A percentile compares a stretch with the other conserved stretches of the same genome.
Evolutionary conservation across 331 rosid genomes (phyloP).

Genomic region (Malus hybrid): DNA sequence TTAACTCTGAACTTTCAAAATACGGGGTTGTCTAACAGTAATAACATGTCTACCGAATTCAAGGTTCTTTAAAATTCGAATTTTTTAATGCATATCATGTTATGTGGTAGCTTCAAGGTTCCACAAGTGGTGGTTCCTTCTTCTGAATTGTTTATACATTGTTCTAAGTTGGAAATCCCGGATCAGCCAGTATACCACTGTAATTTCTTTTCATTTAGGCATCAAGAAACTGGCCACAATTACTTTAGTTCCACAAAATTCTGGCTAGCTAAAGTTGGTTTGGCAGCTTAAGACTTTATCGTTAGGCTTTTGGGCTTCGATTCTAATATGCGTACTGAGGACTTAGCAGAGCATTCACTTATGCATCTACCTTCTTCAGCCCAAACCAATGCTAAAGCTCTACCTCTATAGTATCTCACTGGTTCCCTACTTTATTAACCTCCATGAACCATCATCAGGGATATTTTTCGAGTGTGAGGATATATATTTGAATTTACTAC

Average conservation of each 20-base stretch:
- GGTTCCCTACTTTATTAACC: not conserved
- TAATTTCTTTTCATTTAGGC: too few relatives aligned
- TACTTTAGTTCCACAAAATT: too few relatives aligned
- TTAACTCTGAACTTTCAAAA: too few relatives aligned
- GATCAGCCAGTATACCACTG: not conserved
- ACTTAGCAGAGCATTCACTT: not conserved
- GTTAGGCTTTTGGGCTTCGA: too few relatives aligned
- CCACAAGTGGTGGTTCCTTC: not conserved
- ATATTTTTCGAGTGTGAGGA: not conserved
- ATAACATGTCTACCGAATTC: not conserved
- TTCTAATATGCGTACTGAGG: not conserved
- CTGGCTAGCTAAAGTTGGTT: too few relatives aligned
- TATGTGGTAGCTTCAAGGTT: too few relatives aligned
- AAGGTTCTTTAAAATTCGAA: not conserved
- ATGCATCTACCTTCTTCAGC: not conserved
- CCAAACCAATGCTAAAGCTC: not conserved
- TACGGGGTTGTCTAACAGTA: not conserved
- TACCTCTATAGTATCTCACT: not conserved
- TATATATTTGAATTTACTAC: too few relatives aligned
- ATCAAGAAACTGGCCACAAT: too few relatives aligned
- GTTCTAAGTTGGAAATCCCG: not conserved
- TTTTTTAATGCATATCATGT: not conserved
- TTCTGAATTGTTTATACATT: not conserved
- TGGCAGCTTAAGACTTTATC: too few relatives aligned
- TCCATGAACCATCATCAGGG: not conserved